These are phyloP conservation scores for Penicillium egyptiacum DNA, from an alignment of 495 filamentous ascomycete species.

Conservation along the genomic window DNA sequence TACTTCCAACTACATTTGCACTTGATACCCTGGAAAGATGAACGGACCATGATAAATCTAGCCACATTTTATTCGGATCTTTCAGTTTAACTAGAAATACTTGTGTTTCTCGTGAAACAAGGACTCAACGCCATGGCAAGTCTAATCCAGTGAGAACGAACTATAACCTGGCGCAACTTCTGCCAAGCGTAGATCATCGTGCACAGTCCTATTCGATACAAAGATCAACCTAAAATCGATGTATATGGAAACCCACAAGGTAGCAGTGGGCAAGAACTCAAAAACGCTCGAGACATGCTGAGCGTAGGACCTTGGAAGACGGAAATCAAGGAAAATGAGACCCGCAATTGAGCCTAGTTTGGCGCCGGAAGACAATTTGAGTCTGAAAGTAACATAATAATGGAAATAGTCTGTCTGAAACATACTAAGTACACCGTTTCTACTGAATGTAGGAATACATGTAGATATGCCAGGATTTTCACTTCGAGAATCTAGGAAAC, in stretches of 20 bases:
- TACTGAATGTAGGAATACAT: background rate
- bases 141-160: background rate
- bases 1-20: background rate
- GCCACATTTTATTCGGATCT: background rate
- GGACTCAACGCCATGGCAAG: background rate
- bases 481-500: too few relatives aligned
- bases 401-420: background rate
- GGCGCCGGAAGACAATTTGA: background rate
- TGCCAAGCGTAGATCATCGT: constrained; percentile 16
- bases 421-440: background rate
- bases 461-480: too few relatives aligned
- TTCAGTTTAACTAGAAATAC: background rate
- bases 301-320: background rate
- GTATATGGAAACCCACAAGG: background rate
- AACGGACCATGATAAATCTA: background rate
- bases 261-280: background rate
- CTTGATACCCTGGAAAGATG: background rate
- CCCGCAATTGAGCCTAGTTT: background rate
- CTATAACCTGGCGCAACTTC: constrained; percentile 7
- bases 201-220: constrained; percentile 14
- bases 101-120: background rate
- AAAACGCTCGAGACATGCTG: background rate
- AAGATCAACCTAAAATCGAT: background rate
- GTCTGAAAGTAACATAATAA: background rate
- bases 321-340: constrained; percentile 3